phyloP scores from a whole-genome alignment of 495 filamentous ascomycete species.

The Venustampulla echinocandica region DNA sequence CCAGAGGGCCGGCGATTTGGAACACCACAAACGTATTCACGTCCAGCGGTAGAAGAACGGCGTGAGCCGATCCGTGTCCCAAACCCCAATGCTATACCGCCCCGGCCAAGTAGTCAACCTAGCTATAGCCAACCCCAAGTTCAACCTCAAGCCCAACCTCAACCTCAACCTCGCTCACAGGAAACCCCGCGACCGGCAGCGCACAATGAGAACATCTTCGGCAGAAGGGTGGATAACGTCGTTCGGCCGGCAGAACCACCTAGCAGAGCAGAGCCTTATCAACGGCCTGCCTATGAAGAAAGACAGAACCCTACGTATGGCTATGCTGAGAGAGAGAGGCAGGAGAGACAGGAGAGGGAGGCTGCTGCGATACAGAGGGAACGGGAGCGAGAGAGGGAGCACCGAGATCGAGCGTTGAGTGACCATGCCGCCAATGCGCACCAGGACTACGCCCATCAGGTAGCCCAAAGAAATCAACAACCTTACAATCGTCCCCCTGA shows the following conservation, averaged over 20 bases:
- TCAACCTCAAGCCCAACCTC: neutral
- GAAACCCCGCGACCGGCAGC: conserved; percentile 24
- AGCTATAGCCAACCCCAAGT: conserved; percentile 32
- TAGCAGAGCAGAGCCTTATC: conserved; percentile 17
- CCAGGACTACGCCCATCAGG: conserved; percentile 20
- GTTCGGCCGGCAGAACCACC: conserved; percentile 10
- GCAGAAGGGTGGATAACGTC: conserved; percentile 10
- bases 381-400: conserved; percentile 18
- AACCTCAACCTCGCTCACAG: conserved; percentile 26
- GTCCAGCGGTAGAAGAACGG: conserved; percentile 20
- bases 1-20: conserved; percentile 45
- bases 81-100: conserved; percentile 29
- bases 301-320: conserved; percentile 13
- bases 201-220: conserved; percentile 17
- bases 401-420: conserved; percentile 20
- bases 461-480: conserved; percentile 17
- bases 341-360: conserved; percentile 27
- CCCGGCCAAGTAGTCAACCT: conserved; percentile 43
- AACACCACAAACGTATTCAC: conserved; percentile 42
- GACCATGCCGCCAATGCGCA: conserved; percentile 17
- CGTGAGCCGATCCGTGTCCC: conserved; percentile 35
- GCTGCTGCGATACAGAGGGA: conserved; percentile 12
- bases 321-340: conserved; percentile 34
- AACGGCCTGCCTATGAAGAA: conserved; percentile 19
- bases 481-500: conserved; percentile 19